These are phyloP conservation scores for Pulveroboletus sp. DNA, from an alignment of 768 basidiomycete genomes.

Conservation along the genomic window DNA sequence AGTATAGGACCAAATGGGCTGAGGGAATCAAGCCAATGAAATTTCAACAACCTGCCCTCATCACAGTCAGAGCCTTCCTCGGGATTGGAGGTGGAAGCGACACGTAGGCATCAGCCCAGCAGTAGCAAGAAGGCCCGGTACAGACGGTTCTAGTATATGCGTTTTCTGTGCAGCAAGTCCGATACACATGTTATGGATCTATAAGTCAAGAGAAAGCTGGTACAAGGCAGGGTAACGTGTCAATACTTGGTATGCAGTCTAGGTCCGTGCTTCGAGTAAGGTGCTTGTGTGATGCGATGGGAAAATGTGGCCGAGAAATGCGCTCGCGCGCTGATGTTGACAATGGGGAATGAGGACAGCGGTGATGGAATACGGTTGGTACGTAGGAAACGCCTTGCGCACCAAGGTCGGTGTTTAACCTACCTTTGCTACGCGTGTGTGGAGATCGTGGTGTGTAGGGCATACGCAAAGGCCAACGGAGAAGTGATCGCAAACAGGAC, in stretches of 20 bases:
- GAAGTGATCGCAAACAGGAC: conserved; percentile 12
- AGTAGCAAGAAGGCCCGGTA: conserved; percentile 13
- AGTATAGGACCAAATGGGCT: too few relatives aligned
- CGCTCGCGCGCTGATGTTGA: neutral
- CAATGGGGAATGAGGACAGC: neutral
- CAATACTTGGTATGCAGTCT: conserved; percentile 13
- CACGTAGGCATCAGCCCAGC: neutral
- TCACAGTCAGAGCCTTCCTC: conserved; percentile 4
- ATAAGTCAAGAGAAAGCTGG: conserved; percentile 10
- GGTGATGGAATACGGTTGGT: neutral
- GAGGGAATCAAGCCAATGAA: conserved; percentile 2
- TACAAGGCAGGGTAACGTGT: neutral
- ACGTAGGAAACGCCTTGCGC: neutral
- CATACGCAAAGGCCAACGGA: conserved; percentile 17
- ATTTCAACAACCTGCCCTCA: neutral
- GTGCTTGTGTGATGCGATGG: conserved; percentile 11
- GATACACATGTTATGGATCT: conserved; percentile 3
- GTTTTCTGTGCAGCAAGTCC: conserved; percentile 12
- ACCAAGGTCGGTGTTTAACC: neutral
- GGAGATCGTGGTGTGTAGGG: conserved; percentile 8
- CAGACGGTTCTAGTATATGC: conserved; percentile 11
- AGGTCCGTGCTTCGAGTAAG: conserved; percentile 11
- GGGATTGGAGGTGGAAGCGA: conserved; percentile 7
- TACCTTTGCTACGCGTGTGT: neutral
- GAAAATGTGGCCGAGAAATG: neutral